Conservation (phyloP, 1,284 basidiomycete species). For the Ceratobasidium sp. region DNA sequence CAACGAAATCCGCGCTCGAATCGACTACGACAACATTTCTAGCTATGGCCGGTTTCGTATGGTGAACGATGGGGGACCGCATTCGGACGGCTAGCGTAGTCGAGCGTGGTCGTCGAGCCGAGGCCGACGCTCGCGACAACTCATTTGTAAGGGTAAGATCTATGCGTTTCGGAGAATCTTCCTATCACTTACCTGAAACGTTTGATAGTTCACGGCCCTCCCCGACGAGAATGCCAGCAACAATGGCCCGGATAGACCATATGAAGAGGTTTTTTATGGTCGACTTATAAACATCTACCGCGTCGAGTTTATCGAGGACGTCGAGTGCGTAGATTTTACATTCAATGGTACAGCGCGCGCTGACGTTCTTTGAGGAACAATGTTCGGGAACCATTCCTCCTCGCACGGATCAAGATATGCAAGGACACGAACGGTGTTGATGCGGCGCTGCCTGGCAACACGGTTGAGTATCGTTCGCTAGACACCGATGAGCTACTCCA, state of each 20-base stretch:
- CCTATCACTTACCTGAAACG: no score
- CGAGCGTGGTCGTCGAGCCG: no score
- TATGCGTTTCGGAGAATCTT: no score
- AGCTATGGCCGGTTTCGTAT: neutral
- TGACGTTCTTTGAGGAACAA: conserved; percentile 3
- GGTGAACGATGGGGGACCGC: neutral
- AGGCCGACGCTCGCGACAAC: conserved; percentile 6
- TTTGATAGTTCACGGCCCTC: conserved; percentile 10
- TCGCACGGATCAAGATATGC: conserved; percentile 5
- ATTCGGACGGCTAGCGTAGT: neutral
- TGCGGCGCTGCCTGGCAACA: neutral
- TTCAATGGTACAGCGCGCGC: neutral
- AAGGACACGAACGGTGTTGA: conserved; percentile 9
- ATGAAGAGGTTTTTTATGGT: conserved; percentile 12
- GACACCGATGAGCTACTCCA: conserved; percentile 1
- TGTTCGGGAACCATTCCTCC: neutral
- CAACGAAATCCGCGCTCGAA: neutral
- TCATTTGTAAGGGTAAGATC: conserved; percentile 5
- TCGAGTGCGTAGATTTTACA: neutral
- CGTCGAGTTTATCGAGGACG: conserved; percentile 13
- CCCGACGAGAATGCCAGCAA: conserved; percentile 13
- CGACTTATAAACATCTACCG: conserved; percentile 10
- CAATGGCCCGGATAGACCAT: neutral
- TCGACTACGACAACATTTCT: neutral
- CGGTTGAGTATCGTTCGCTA: neutral